These are phyloP conservation scores for Penicillium sp. DNA, from an alignment of 2,329 filamentous ascomycete species.

Conservation along the genomic window DNA sequence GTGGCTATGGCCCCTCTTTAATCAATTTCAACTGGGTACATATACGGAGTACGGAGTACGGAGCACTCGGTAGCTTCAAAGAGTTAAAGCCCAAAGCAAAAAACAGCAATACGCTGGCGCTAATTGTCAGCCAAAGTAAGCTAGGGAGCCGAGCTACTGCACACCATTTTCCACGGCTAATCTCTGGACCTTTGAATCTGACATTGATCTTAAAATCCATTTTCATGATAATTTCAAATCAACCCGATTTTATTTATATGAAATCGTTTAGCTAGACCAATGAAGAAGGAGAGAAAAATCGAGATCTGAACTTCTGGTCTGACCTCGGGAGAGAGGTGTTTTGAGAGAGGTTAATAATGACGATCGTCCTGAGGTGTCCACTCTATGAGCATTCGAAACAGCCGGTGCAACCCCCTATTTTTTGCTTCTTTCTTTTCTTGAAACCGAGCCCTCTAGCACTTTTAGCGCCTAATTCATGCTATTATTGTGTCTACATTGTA, in stretches of 20 bases:
- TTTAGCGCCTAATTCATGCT: neutral
- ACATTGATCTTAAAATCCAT: neutral
- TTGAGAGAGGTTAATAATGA: constrained; percentile 18
- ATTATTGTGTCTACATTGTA: neutral
- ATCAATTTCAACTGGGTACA: neutral
- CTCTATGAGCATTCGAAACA: constrained; percentile 25
- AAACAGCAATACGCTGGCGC: neutral
- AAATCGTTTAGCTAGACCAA: neutral
- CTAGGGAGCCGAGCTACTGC: constrained; percentile 5
- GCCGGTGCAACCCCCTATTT: constrained; percentile 16
- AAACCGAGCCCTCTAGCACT: constrained; percentile 7
- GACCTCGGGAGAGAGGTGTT: too few species aligned
- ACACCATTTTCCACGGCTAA: neutral
- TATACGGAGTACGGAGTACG: neutral
- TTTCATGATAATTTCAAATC: neutral
- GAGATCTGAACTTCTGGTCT: constrained; percentile 3
- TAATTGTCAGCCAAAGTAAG: constrained; percentile 2
- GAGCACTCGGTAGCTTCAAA: neutral
- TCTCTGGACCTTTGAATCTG: neutral
- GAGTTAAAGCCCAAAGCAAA: neutral
- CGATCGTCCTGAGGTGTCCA: constrained; percentile 26
- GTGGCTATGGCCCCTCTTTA: neutral
- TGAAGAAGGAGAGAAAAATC: neutral
- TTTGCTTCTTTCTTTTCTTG: constrained; percentile 10
- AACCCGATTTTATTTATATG: neutral